Conservation (phyloP, 2,329 filamentous ascomycete species). For the Pyricularia sp. region DNA sequence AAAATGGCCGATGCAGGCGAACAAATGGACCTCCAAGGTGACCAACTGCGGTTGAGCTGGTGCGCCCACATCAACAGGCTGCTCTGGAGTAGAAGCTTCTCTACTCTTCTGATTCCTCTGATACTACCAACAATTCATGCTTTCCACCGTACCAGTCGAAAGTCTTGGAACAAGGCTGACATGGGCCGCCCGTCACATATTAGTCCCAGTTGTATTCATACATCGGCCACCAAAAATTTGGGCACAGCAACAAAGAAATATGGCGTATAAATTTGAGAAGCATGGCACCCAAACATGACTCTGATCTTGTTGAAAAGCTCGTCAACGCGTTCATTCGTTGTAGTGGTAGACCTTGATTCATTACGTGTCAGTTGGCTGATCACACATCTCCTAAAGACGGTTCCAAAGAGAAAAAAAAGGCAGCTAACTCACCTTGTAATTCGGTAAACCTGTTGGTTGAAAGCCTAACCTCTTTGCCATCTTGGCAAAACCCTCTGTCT, state of each 20-base stretch:
- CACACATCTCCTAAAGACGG: neutral
- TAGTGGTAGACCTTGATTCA: slow-evolving; percentile 68
- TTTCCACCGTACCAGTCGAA: neutral
- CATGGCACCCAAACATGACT: neutral
- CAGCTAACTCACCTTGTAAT: slow-evolving; percentile 66
- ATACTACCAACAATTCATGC: neutral
- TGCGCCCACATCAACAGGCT: neutral
- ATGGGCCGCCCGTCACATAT: neutral
- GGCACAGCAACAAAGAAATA: neutral
- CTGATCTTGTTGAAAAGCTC: neutral
- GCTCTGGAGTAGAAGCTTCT: neutral
- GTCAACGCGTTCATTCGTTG: slow-evolving; percentile 53
- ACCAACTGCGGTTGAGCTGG: neutral
- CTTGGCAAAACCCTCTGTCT: slow-evolving; percentile 95
- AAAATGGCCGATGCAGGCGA: neutral
- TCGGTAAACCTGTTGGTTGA: slow-evolving; percentile 76
- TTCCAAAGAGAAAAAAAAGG: neutral
- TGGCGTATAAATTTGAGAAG: neutral
- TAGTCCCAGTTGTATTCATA: neutral
- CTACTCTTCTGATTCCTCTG: neutral
- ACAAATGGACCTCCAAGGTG: neutral
- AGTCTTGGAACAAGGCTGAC: neutral
- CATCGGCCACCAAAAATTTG: neutral
- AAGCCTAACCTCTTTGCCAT: slow-evolving; percentile 88
- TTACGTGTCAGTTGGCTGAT: slow-evolving; percentile 7